Conservation (phyloP, 192 early-diverging fungal species). For the Jimgerdemannia lactiflua region DNA sequence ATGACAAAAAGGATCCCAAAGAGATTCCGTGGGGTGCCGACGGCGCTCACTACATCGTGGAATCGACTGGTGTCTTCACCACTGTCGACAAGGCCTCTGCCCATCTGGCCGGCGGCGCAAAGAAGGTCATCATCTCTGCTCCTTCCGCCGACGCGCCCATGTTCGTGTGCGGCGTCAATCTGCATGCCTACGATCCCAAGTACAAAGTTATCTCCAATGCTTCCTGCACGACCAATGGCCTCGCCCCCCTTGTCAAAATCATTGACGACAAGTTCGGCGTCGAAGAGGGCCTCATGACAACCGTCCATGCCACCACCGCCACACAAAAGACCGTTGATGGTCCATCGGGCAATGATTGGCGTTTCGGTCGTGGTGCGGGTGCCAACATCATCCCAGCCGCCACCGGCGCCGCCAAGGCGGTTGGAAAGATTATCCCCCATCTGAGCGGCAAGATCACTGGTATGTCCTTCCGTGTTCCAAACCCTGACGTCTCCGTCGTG, state of each 20-base stretch:
- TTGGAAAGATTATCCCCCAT: slow-evolving; percentile 94
- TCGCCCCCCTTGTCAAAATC: slow-evolving; percentile 97
- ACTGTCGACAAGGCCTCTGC: slow-evolving; percentile 78
- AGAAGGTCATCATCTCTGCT: slow-evolving; percentile 99
- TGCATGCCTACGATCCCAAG: slow-evolving; percentile 85
- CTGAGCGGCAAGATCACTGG: slow-evolving; percentile 97
- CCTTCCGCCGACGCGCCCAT: slow-evolving; percentile 96
- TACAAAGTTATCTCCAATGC: slow-evolving; percentile 95
- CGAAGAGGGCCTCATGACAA: slow-evolving; percentile 97
- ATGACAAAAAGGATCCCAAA: slow-evolving; percentile 72
- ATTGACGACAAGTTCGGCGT: slow-evolving; percentile 96
- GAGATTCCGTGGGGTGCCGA: slow-evolving; percentile 86
- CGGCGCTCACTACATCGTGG: slow-evolving; percentile 91
- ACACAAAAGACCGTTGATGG: slow-evolving; percentile 99
- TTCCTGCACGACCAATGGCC: slow-evolving; percentile 99
- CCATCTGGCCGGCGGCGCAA: slow-evolving; percentile 92
- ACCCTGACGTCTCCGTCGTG: slow-evolving; percentile 94
- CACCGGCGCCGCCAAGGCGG: slow-evolving; percentile 99
- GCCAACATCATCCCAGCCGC: slow-evolving; percentile 97
- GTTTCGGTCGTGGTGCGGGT: slow-evolving; percentile 92
- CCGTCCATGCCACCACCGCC: slow-evolving; percentile 97
- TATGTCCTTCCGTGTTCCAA: slow-evolving; percentile 98
- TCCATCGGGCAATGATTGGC: slow-evolving; percentile 97
- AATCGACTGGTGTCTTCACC: slow-evolving; percentile 99
- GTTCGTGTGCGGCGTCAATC: slow-evolving; percentile 98